These are phyloP conservation scores for Lactuca saligna DNA, from an alignment of 129 eudicot genomes.

Conservation along the genomic window DNA sequence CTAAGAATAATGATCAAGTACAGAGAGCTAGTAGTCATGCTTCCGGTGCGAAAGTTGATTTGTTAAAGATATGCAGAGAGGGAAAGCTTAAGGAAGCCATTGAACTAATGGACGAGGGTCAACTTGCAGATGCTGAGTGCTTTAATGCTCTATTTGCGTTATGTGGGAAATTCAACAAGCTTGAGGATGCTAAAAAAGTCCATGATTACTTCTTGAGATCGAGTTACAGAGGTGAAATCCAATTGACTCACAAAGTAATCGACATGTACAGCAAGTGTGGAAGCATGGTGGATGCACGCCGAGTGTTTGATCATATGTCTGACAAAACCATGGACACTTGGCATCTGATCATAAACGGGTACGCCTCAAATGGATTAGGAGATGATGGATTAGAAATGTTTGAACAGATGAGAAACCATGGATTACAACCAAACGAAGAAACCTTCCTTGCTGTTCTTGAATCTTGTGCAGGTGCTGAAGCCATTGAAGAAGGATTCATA, in stretches of 20 bases:
- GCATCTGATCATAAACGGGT: conserved; percentile 36
- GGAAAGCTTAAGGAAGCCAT: conserved; percentile 38
- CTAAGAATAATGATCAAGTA: neutral
- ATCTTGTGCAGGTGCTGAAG: conserved; percentile 41
- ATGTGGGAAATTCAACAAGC: conserved; percentile 34
- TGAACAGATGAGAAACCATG: conserved; percentile 37
- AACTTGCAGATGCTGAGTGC: conserved; percentile 33
- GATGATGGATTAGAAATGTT: conserved; percentile 38
- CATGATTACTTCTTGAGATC: conserved; percentile 43
- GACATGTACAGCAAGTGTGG: conserved; percentile 43
- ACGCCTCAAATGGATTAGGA: conserved; percentile 35
- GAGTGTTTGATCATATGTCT: conserved; percentile 41
- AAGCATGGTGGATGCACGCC: conserved; percentile 39
- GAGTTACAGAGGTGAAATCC: conserved; percentile 31
- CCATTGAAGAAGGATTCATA: conserved; percentile 39
- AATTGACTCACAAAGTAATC: conserved; percentile 26
- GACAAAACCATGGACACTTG: conserved; percentile 32
- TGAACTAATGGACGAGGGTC: conserved; percentile 27
- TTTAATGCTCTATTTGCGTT: conserved; percentile 26
- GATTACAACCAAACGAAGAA: conserved; percentile 30
- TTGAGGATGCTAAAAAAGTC: conserved; percentile 43
- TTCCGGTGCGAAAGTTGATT: conserved; percentile 17
- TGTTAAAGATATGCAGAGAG: conserved; percentile 28
- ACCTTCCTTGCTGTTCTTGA: conserved; percentile 37
- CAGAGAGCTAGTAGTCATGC: neutral